Evolutionary conservation across 345 rosid genomes (phyloP), one percentile per base, ranked within the genome.

Genomic region (Sisymbrium altissimum): DNA sequence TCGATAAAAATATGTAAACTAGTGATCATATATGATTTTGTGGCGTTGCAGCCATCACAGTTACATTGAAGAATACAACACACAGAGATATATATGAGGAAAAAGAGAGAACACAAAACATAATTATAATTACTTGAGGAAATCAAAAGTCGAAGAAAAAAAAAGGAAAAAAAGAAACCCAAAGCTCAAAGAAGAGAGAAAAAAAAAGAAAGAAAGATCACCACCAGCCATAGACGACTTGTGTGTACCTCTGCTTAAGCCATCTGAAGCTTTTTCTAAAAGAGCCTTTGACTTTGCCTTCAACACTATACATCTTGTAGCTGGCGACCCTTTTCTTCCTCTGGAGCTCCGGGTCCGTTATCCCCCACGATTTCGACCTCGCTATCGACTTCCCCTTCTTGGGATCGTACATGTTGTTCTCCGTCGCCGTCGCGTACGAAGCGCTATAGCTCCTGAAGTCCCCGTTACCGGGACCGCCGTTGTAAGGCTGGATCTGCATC

Each of bases 311-410:
- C 93, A 84, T 91, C 80, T 90, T 93, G 41, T 93, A 93, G 75
- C 89, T 80, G 29, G 98, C 97, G 62, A 93, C 96, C 84, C 98
- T 85, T 84, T 85, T 93, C 89, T 90, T 93, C 92, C 98, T 85
- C 68, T 83, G 91, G 39, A 93, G 84, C 80, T 93, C 98, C 44
- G 97, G 97, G 72, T 93, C 97, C 9, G 48, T 40, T 5, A 86
- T 40, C 41, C 79, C 83, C 97, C 97, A 90, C 1, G 82, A 59
- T 44, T 79, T 88, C 0, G 92, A 84, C 0, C 90, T 82, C 53
- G 82, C 79, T 45, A 82, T 78, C 5, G 88, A 82, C 63, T 73
- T 87, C 68, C 81, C 90, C 71, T 85, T 91, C 82, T 88, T 91
- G 65, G 77, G 27, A 64, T 67, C 57, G 75, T 76, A 58, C 0